phyloP scores from a whole-genome alignment of 495 filamentous ascomycete species.

The Podospora didyma region DNA sequence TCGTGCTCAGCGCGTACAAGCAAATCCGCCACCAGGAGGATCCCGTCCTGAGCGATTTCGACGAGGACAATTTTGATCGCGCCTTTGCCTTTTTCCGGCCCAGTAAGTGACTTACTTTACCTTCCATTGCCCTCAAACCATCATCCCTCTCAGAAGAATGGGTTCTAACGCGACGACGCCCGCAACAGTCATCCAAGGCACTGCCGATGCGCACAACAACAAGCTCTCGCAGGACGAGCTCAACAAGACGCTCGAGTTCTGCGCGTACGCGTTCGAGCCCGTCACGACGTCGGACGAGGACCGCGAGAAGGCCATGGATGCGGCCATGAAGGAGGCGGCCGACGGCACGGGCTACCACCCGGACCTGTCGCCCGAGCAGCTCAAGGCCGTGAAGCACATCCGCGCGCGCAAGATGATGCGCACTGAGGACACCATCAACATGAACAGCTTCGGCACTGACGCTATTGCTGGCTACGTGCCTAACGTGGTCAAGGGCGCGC shows the following conservation, averaged over 20 bases:
- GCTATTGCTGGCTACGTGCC: conserved; percentile 31
- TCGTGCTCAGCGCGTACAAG: conserved; percentile 40
- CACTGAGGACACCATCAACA: conserved; percentile 28
- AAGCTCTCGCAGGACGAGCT: conserved; percentile 33
- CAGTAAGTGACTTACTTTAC: conserved; percentile 21
- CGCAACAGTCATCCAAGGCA: conserved; percentile 39
- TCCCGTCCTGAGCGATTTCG: conserved; percentile 28
- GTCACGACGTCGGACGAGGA: conserved; percentile 19
- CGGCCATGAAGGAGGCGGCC: conserved; percentile 14
- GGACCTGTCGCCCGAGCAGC: conserved; percentile 29
- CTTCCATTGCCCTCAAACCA: background rate
- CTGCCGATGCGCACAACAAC: conserved; percentile 22
- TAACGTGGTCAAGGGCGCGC: conserved; percentile 5
- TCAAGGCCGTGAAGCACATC: conserved; percentile 29
- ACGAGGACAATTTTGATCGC: conserved; percentile 43
- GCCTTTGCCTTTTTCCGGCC: conserved; percentile 44
- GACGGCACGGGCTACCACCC: conserved; percentile 7
- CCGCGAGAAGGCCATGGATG: conserved; percentile 19
- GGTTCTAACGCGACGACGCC: background rate
- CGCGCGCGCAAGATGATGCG: conserved; percentile 20
- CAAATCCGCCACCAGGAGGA: conserved; percentile 41
- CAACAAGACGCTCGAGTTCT: conserved; percentile 37
- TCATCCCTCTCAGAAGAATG: background rate
- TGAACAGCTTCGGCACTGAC: conserved; percentile 32
- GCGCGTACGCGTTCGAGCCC: conserved; percentile 26